phyloP scores from a whole-genome alignment of 2,329 filamentous ascomycete genomes.

The Monascus ruber region DNA sequence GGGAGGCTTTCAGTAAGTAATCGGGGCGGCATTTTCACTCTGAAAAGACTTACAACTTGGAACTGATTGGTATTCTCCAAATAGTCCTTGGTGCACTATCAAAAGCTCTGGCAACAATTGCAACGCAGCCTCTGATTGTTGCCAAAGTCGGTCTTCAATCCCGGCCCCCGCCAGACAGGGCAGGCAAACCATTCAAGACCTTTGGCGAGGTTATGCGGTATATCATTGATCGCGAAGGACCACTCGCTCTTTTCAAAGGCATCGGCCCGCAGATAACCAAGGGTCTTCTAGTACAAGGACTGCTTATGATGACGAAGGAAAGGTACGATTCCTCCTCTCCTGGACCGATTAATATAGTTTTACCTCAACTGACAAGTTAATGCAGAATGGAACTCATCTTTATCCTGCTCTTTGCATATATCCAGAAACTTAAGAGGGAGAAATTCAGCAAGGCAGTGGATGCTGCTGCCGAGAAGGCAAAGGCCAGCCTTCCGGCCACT shows the following conservation, averaged over 20 bases:
- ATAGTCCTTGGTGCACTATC: constrained; percentile 83
- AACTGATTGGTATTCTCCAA: not conserved
- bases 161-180: constrained; percentile 68
- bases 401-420: constrained; percentile 70
- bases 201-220: constrained; percentile 93
- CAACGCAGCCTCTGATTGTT: constrained; percentile 89
- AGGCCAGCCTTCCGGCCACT: constrained; percentile 37
- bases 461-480: constrained; percentile 51
- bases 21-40: not conserved
- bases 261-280: constrained; percentile 91
- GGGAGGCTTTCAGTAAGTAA: constrained; percentile 80
- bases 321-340: constrained; percentile 41
- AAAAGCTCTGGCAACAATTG: constrained; percentile 82
- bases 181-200: constrained; percentile 84
- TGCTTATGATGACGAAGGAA: constrained; percentile 99
- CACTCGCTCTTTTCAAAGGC: constrained; percentile 82
- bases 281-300: constrained; percentile 82
- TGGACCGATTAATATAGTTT: no score
- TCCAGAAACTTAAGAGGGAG: constrained; percentile 58
- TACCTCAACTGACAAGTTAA: no score
- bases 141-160: constrained; percentile 96
- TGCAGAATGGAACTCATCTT: constrained; percentile 76
- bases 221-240: constrained; percentile 79
- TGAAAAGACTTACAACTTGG: not conserved
- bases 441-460: constrained; percentile 58